A percentile compares a stretch with the other conserved stretches of the same genome.
Evolutionary conservation across 768 basidiomycete species (phyloP).

Genomic region (Mycena alexandri): DNA sequence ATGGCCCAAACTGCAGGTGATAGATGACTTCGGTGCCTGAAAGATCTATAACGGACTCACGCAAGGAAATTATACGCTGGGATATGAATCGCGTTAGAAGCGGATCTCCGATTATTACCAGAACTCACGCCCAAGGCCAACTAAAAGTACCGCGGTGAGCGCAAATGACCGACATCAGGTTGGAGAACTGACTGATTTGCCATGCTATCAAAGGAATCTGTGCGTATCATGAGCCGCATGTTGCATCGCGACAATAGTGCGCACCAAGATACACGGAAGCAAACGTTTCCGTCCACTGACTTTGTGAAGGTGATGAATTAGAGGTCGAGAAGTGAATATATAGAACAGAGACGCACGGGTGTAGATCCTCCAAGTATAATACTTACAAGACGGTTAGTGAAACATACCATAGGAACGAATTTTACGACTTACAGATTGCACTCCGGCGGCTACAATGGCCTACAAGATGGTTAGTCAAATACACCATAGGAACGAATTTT

Average conservation of each 20-base stretch:
- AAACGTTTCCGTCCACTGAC: slow-evolving; percentile 21
- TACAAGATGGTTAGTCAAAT: neutral
- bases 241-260: neutral
- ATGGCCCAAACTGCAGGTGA: slow-evolving; percentile 8
- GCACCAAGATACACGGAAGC: slow-evolving; percentile 18
- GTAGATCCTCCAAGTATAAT: slow-evolving; percentile 27
- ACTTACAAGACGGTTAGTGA: too few species aligned
- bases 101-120: neutral
- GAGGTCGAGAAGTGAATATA: neutral
- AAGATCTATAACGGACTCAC: neutral
- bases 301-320: neutral
- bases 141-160: neutral
- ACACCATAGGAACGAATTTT: neutral
- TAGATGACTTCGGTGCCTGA: neutral
- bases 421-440: too few species aligned
- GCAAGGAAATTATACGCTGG: slow-evolving; percentile 25
- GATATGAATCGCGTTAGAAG: neutral
- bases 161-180: too few species aligned
- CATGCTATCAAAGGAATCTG: slow-evolving; percentile 22
- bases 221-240: neutral
- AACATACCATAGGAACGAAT: too few species aligned
- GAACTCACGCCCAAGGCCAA: slow-evolving; percentile 25
- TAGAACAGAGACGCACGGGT: neutral
- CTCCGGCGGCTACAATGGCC: slow-evolving; percentile 28
- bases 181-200: slow-evolving; percentile 19